Evolutionary conservation across 306 rosid genomes (phyloP).

Genomic region (Ziziphus jujuba): DNA sequence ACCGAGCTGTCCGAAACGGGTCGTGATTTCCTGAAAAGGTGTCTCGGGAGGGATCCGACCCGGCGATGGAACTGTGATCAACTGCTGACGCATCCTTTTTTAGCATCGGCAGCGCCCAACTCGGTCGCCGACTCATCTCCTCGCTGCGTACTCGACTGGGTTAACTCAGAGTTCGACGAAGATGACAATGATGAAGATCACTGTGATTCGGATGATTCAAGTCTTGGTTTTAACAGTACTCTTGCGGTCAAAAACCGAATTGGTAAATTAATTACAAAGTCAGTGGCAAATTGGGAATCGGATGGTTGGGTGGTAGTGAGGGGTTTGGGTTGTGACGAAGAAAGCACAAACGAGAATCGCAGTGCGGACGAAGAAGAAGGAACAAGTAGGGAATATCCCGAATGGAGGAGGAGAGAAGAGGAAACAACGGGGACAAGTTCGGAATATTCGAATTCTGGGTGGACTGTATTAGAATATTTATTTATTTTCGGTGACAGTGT

Average conservation of each 20-base stretch:
- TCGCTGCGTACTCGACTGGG: slow-evolving; percentile 80
- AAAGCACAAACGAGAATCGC: background rate
- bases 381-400: background rate
- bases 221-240: background rate
- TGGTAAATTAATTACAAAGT: slow-evolving; percentile 44
- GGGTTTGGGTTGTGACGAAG: slow-evolving; percentile 12
- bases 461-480: slow-evolving; percentile 30
- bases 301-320: slow-evolving; percentile 71
- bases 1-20: slow-evolving; percentile 55
- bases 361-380: background rate
- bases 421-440: slow-evolving; percentile 8
- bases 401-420: slow-evolving; percentile 14
- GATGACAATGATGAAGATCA: slow-evolving; percentile 33
- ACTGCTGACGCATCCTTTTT: slow-evolving; percentile 79
- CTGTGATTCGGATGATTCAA: background rate
- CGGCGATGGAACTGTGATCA: slow-evolving; percentile 82
- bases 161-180: slow-evolving; percentile 36
- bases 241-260: slow-evolving; percentile 36
- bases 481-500: slow-evolving; percentile 10
- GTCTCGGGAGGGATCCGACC: slow-evolving; percentile 48
- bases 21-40: slow-evolving; percentile 61
- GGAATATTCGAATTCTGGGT: slow-evolving; percentile 33
- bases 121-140: slow-evolving; percentile 54
- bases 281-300: slow-evolving; percentile 69
- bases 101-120: slow-evolving; percentile 26